A percentile compares a stretch with the other conserved stretches of the same genome.
phyloP scores from a whole-genome alignment of 2,329 filamentous ascomycete genomes.

The Fonsecaea monophora region DNA sequence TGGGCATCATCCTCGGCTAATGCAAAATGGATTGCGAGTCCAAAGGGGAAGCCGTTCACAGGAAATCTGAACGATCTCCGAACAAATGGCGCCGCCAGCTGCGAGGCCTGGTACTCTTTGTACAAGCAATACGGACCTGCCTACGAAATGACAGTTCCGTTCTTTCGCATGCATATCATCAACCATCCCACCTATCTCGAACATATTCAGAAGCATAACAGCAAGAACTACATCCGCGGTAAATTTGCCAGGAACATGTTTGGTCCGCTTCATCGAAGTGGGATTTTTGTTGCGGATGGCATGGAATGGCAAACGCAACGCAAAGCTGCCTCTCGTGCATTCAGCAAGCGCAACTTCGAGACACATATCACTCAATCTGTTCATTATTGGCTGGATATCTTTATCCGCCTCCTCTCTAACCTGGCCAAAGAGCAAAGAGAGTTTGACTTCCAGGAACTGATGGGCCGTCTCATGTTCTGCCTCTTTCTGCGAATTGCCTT shows the following conservation, averaged over 20 bases:
- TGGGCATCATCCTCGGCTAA: slow-evolving; percentile 29
- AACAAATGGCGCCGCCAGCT: slow-evolving; percentile 30
- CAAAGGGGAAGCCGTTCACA: slow-evolving; percentile 26
- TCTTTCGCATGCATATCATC: slow-evolving; percentile 33
- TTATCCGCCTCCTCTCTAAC: slow-evolving; percentile 25
- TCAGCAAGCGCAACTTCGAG: slow-evolving; percentile 33
- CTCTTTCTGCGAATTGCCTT: slow-evolving; percentile 31
- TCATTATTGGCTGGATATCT: slow-evolving; percentile 28
- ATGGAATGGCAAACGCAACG: slow-evolving; percentile 26
- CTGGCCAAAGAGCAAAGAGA: slow-evolving; percentile 24
- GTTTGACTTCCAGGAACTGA: slow-evolving; percentile 29
- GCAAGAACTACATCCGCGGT: slow-evolving; percentile 31
- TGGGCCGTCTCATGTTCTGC: slow-evolving; percentile 30
- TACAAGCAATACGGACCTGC: slow-evolving; percentile 26
- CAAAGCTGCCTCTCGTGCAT: slow-evolving; percentile 27
- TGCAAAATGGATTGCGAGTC: slow-evolving; percentile 28
- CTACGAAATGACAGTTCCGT: slow-evolving; percentile 30
- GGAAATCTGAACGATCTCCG: slow-evolving; percentile 27
- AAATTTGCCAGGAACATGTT: slow-evolving; percentile 26
- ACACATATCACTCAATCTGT: slow-evolving; percentile 29
- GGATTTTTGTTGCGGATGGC: slow-evolving; percentile 31
- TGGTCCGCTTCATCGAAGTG: slow-evolving; percentile 24
- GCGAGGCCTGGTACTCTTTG: slow-evolving; percentile 31
- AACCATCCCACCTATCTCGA: slow-evolving; percentile 32
- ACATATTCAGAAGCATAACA: slow-evolving; percentile 30